A percentile compares a stretch with the other conserved stretches of the same genome.
These are phyloP conservation scores for Theileria orientalis DNA, from an alignment of 169 alveolate species.

Conservation along the genomic window DNA sequence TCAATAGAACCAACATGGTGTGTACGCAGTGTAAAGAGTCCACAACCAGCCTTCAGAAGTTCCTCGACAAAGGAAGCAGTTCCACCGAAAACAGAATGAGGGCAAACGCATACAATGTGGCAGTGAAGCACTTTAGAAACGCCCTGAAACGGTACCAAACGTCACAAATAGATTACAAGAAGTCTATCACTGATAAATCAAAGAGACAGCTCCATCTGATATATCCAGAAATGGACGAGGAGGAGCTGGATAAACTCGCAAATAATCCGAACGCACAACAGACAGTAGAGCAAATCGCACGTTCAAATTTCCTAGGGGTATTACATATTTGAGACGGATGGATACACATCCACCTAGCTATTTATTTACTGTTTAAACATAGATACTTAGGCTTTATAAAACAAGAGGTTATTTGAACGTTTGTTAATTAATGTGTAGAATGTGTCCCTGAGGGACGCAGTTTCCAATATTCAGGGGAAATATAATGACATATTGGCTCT, in stretches of 20 bases:
- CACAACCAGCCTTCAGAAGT: slow-evolving; percentile 15
- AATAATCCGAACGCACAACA: slow-evolving; percentile 20
- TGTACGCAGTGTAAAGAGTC: slow-evolving; percentile 52
- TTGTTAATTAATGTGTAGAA: not conserved
- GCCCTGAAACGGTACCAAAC: slow-evolving; percentile 63
- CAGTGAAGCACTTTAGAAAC: slow-evolving; percentile 58
- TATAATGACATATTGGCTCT: slow-evolving; percentile 81
- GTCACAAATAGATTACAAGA: slow-evolving; percentile 50
- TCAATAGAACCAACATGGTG: slow-evolving; percentile 41
- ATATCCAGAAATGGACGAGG: slow-evolving; percentile 46
- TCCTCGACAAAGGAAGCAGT: slow-evolving; percentile 31
- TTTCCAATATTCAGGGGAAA: slow-evolving; percentile 77
- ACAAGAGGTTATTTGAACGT: not conserved
- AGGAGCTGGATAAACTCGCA: slow-evolving; percentile 36
- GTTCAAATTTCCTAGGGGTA: slow-evolving; percentile 47
- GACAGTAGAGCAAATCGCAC: slow-evolving; percentile 52
- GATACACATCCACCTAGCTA: not conserved
- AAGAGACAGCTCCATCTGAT: slow-evolving; percentile 59
- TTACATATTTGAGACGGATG: not conserved
- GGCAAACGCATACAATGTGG: slow-evolving; percentile 52
- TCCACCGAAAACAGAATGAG: slow-evolving; percentile 62
- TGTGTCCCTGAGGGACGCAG: slow-evolving; percentile 75
- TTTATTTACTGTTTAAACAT: not conserved
- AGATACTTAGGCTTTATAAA: not conserved
- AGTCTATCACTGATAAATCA: slow-evolving; percentile 49